phyloP scores from a whole-genome alignment of 1,139 yeast genomes.

The Geotrichum carabidarum region DNA sequence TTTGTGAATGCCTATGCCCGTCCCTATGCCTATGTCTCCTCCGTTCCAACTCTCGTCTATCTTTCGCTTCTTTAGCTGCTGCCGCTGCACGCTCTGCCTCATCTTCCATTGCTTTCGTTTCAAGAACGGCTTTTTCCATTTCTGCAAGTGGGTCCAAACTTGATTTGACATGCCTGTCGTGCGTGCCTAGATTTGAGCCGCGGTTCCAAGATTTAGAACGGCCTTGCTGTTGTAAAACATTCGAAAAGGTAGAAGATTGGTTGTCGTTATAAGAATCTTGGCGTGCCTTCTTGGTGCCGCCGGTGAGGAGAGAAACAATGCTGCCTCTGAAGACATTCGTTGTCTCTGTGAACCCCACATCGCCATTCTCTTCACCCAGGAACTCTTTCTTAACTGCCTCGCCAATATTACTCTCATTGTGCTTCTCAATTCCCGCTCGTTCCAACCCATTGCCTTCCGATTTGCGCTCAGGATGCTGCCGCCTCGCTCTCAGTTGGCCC shows the following conservation, averaged over 20 bases:
- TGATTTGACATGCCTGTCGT: neutral
- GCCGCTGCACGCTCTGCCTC: neutral
- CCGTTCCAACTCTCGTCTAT: neutral
- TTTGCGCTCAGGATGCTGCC: neutral
- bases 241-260: too few species aligned
- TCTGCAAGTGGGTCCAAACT: slow-evolving; percentile 5
- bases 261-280: too few species aligned
- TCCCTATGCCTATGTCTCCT: neutral
- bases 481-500: neutral
- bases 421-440: neutral
- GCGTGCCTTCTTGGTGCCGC: neutral
- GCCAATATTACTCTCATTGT: neutral
- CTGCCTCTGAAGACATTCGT: slow-evolving; percentile 1
- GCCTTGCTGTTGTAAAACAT: too few species aligned
- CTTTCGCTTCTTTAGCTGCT: neutral
- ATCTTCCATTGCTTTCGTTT: neutral
- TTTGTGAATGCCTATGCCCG: neutral
- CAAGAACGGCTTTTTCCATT: neutral
- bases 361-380: neutral
- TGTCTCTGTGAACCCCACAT: neutral
- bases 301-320: neutral
- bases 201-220: too few species aligned
- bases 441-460: neutral
- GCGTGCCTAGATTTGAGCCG: neutral
- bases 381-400: neutral